These are phyloP conservation scores for Cocos nucifera DNA, from an alignment of 176 grass and related monocot species.

Conservation along the genomic window DNA sequence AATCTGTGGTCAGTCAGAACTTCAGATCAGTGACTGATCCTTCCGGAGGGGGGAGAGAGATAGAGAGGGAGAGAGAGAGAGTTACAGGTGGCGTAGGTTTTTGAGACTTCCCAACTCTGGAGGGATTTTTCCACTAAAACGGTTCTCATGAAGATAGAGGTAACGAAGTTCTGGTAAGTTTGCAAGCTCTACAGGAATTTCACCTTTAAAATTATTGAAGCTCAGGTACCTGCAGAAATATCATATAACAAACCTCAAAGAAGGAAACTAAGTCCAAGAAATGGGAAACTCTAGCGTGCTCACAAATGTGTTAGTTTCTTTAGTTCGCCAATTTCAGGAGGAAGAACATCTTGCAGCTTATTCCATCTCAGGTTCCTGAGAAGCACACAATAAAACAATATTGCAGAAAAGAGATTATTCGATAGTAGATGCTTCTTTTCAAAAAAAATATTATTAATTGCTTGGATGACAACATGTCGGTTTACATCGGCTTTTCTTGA, in stretches of 20 bases:
- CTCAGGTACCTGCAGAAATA: constrained; percentile 73
- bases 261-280: constrained; percentile 14
- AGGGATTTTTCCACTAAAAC: constrained; percentile 60
- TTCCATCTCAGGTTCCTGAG: constrained; percentile 98
- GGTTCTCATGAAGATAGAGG: constrained; percentile 90
- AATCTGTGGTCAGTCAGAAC: no score
- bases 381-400: neutral
- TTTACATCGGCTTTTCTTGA: no score
- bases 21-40: neutral
- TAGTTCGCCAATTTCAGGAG: constrained; percentile 84
- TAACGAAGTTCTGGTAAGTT: constrained; percentile 80
- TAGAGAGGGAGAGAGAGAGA: constrained; percentile 3
- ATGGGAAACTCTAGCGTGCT: constrained; percentile 14
- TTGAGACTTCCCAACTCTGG: constrained; percentile 74
- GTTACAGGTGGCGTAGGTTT: constrained; percentile 80
- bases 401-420: no score
- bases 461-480: no score
- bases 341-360: constrained; percentile 90
- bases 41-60: neutral
- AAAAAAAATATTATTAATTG: no score
- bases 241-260: constrained; percentile 6
- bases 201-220: constrained; percentile 97
- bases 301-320: constrained; percentile 91
- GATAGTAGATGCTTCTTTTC: no score
- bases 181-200: constrained; percentile 85